Evolutionary conservation across 1,284 basidiomycete species (phyloP), one percentile per base, ranked within the genome.

Genomic region (Tilletia caries): DNA sequence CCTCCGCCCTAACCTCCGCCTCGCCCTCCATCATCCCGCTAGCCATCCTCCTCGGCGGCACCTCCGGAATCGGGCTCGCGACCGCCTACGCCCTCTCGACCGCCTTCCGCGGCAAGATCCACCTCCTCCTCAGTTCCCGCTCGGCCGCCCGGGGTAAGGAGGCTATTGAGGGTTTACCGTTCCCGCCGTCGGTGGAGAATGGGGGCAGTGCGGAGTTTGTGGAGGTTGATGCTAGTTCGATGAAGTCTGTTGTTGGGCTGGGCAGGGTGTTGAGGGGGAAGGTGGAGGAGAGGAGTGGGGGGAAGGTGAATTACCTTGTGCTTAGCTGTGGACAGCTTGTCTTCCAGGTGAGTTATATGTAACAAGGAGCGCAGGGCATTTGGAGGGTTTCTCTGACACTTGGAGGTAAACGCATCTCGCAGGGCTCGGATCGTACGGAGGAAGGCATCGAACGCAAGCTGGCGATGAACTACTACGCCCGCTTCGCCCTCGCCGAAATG

Each of bases 401-500:
- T n/a, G n/a, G n/a, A n/a, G n/a, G n/a, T n/a, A n/a, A n/a, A n/a
- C n/a, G n/a, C n/a, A n/a, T n/a, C n/a, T n/a, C n/a, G n/a, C n/a
- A 41, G 29, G 58, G 58, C 33, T 62, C 58, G 10, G 58, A 62
- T 37, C 58, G 58, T 18, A 62, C 58, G 32, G 32, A 33, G 32
- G 58, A 62, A 13, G 58, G 32, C 58, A 33, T 62, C 32, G 58
- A 62, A 29, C 27, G 58, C 29, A 62, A 62, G 58, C 33, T 62
- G 58, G 58, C 58, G 6, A 34, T 29, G 18, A 62, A 62, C 33
- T 62, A 33, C 29, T 62, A 62, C 58, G 27, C 58, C 3, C 58
- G 58, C 32, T 34, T 34, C 29, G 58, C 58, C 12, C 58, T 62
- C 12, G 58, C 58, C 29, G 58, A 62, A n/a, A 33, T 62, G 12